phyloP scores from a whole-genome alignment of 2,329 filamentous ascomycete species.

The Calonectria hongkongensis region DNA sequence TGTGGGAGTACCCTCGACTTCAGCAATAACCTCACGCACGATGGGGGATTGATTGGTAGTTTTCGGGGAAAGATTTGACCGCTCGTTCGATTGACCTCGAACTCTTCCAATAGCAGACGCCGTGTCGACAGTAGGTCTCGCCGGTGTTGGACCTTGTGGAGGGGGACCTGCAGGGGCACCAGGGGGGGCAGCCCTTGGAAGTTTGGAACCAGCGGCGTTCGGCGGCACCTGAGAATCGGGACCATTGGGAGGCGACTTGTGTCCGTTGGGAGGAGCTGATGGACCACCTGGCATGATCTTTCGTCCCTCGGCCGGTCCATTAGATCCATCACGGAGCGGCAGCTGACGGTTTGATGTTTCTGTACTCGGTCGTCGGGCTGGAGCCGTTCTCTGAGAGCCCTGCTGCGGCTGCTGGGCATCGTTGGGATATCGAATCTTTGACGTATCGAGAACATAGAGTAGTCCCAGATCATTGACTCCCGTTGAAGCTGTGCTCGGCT shows the following conservation, averaged over 20 bases:
- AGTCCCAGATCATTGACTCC: slow-evolving; percentile 90
- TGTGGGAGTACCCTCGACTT: slow-evolving; percentile 70
- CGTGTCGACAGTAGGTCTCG: slow-evolving; percentile 66
- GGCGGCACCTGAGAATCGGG: slow-evolving; percentile 62
- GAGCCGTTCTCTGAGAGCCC: slow-evolving; percentile 61
- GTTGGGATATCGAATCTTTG: slow-evolving; percentile 96
- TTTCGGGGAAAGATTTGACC: slow-evolving; percentile 63
- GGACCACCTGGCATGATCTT: slow-evolving; percentile 62
- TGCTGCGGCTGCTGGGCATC: slow-evolving; percentile 70
- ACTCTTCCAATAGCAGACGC: slow-evolving; percentile 63
- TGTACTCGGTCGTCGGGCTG: slow-evolving; percentile 66
- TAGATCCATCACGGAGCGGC: slow-evolving; percentile 71
- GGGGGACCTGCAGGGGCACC: slow-evolving; percentile 70
- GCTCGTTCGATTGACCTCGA: slow-evolving; percentile 71
- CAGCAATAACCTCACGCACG: slow-evolving; percentile 59
- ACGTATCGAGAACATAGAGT: slow-evolving; percentile 94
- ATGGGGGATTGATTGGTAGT: slow-evolving; percentile 64
- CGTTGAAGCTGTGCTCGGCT: slow-evolving; percentile 90
- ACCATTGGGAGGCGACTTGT: slow-evolving; percentile 62
- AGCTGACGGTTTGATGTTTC: slow-evolving; percentile 62
- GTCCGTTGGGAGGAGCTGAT: slow-evolving; percentile 63
- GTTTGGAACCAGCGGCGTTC: slow-evolving; percentile 61
- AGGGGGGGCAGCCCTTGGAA: slow-evolving; percentile 55
- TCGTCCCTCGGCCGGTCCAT: slow-evolving; percentile 70
- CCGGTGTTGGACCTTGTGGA: slow-evolving; percentile 70